Evolutionary conservation across 2,329 filamentous ascomycete genomes (phyloP).

Genomic region (Beauveria asiatica): DNA sequence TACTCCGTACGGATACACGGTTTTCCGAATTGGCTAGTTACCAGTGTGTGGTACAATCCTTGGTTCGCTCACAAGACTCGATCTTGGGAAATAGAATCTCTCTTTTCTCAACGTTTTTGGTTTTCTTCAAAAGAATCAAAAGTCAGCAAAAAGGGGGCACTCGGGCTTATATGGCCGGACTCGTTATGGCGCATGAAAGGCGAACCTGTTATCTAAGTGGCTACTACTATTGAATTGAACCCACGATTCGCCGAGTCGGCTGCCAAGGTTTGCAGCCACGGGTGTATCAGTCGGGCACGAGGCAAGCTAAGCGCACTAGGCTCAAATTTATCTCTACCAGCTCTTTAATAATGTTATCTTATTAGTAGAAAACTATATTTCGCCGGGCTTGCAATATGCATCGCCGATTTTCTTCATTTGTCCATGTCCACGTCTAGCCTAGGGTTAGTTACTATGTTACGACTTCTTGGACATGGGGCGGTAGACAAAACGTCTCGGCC

Average conservation of each 20-base stretch:
- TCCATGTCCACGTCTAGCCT: neutral
- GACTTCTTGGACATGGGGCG: constrained; percentile 11
- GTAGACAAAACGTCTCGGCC: constrained; percentile 13
- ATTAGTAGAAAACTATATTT: neutral
- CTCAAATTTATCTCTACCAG: too few relatives aligned
- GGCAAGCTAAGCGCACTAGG: neutral
- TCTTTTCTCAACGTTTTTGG: neutral
- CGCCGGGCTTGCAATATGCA: neutral
- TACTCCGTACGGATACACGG: too few relatives aligned
- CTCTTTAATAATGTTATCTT: too few relatives aligned
- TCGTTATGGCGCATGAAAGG: neutral
- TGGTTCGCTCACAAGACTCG: neutral
- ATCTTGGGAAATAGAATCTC: neutral
- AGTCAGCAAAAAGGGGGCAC: neutral
- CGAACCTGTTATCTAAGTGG: neutral
- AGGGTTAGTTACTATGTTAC: neutral
- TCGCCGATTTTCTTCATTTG: neutral
- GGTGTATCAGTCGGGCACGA: neutral
- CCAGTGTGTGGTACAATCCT: neutral
- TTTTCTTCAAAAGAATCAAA: neutral
- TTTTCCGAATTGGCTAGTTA: too few relatives aligned
- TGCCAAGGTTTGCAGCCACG: neutral
- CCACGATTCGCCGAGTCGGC: neutral
- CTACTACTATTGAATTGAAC: neutral
- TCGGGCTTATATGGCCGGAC: constrained; percentile 3